phyloP scores from a whole-genome alignment of 2,329 filamentous ascomycete genomes.

The Alternaria sp. region DNA sequence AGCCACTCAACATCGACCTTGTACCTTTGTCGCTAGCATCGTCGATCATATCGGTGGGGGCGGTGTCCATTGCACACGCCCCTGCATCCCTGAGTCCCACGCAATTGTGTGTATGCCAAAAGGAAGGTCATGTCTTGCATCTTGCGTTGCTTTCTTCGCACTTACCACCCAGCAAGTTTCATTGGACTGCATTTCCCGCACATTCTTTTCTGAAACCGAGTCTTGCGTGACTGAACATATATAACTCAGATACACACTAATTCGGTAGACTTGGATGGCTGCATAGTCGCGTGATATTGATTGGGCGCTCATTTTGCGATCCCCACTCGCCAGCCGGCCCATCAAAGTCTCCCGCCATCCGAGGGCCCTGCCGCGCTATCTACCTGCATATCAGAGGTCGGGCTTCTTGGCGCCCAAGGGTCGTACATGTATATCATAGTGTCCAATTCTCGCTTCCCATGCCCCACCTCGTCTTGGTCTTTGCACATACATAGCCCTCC shows the following conservation, averaged over 20 bases:
- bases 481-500: not conserved
- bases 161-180: not conserved
- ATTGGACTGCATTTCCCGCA: not conserved
- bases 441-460: constrained; percentile 13
- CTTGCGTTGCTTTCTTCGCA: not conserved
- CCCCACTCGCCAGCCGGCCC: constrained; percentile 16
- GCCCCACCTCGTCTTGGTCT: not conserved
- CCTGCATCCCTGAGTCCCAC: constrained; percentile 12
- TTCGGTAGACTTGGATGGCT: not conserved
- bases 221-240: not conserved
- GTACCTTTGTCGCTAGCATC: constrained; percentile 16
- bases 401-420: constrained; percentile 29
- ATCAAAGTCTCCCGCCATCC: constrained; percentile 20
- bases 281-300: constrained; percentile 14
- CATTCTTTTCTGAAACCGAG: not conserved
- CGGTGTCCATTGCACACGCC: constrained; percentile 14
- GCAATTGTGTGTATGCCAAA: constrained; percentile 3
- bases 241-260: not conserved
- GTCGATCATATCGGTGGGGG: constrained; percentile 19
- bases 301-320: constrained; percentile 23
- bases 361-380: constrained; percentile 29
- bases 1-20: constrained; percentile 9
- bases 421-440: constrained; percentile 32
- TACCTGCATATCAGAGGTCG: constrained; percentile 32
- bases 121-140: not conserved